Conservation (phyloP, 768 basidiomycete species). For the Pluteus cervinus region DNA sequence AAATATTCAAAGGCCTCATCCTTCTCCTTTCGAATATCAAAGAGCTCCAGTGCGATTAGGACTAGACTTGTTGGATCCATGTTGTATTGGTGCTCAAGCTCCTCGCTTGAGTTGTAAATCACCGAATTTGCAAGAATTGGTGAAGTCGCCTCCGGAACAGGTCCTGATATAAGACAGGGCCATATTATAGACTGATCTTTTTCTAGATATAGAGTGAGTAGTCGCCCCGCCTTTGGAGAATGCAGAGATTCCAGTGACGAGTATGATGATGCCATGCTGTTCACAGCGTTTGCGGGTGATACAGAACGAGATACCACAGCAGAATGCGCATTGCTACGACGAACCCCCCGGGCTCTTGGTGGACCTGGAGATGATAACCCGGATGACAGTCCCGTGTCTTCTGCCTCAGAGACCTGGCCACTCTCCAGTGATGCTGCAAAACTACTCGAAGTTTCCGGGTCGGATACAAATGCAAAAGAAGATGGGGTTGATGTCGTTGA, state of each 20-base stretch:
- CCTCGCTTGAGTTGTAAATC: conserved; percentile 44
- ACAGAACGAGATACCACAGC: conserved; percentile 45
- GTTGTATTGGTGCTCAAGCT: conserved; percentile 63
- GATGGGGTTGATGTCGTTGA: conserved; percentile 76
- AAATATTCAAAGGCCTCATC: conserved; percentile 81
- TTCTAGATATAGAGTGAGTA: conserved; percentile 75
- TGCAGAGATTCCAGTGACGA: conserved; percentile 74
- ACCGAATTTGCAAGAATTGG: conserved; percentile 45
- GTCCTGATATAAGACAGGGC: conserved; percentile 76
- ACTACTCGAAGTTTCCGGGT: conserved; percentile 79
- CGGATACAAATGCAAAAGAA: conserved; percentile 79
- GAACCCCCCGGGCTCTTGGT: conserved; percentile 51
- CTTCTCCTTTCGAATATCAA: conserved; percentile 69
- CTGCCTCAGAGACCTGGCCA: conserved; percentile 64
- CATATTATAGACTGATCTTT: conserved; percentile 77
- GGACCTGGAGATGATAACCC: conserved; percentile 57
- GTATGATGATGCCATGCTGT: conserved; percentile 63
- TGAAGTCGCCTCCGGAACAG: conserved; percentile 58
- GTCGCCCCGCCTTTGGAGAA: conserved; percentile 49
- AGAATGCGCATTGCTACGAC: conserved; percentile 22
- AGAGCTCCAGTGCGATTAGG: conserved; percentile 61
- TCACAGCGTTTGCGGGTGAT: conserved; percentile 50
- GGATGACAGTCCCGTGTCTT: conserved; percentile 55
- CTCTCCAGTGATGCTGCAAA: conserved; percentile 80
- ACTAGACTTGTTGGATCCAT: conserved; percentile 84